Percentiles rank a stretch among this genome's conserved stretches.
Evolutionary conservation across 352 stramenopile species (phyloP).

Genomic region (Globisporangium uncinulatum): DNA sequence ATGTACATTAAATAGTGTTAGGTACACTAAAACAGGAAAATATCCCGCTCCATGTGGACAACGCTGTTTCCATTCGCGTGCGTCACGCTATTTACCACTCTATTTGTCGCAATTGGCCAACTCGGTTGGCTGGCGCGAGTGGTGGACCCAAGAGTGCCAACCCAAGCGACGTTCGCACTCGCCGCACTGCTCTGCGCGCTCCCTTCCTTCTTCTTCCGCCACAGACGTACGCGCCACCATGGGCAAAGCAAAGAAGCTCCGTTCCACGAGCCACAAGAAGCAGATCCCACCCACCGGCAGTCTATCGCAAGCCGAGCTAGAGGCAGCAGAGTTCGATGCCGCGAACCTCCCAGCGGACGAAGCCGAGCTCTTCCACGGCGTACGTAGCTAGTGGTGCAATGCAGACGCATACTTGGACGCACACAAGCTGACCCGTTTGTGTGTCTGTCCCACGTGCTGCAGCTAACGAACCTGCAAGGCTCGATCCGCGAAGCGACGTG

Average conservation of each 20-base stretch:
- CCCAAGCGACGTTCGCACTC: no score
- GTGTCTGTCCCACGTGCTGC: neutral
- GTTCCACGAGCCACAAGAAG: constrained; percentile 84
- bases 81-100: no score
- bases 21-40: no score
- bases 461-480: constrained; percentile 69
- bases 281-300: constrained; percentile 52
- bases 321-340: constrained; percentile 36
- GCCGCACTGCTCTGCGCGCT: no score
- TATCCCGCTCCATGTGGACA: no score
- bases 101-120: no score
- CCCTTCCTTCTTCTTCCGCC: neutral
- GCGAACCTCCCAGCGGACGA: constrained; percentile 46
- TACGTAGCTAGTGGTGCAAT: constrained; percentile 11
- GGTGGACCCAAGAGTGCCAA: neutral
- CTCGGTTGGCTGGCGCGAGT: neutral
- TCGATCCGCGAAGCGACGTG: constrained; percentile 84
- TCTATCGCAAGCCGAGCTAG: constrained; percentile 49
- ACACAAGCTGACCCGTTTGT: neutral
- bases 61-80: no score
- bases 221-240: constrained; percentile 24
- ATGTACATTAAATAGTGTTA: no score
- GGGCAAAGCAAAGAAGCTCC: constrained; percentile 86
- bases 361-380: constrained; percentile 63
- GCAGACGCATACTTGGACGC: no score